Base-by-base conservation (phyloP, 768 basidiomycete species). In the Leccinum rimulosum region DNA sequence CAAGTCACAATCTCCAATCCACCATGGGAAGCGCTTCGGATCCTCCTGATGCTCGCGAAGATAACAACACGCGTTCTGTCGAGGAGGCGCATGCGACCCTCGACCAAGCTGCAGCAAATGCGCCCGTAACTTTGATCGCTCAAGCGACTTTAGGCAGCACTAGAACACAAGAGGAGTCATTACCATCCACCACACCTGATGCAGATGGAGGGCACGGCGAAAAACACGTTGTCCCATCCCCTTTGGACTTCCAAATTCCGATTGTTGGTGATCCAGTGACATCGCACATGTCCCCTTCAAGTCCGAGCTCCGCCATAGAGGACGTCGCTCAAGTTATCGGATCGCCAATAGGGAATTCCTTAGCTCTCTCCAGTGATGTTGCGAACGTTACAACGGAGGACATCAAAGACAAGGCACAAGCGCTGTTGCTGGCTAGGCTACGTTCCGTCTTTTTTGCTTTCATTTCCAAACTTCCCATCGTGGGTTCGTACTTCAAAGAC, bases 401-500 rank as follows among this genome's bases (percentile, higher is more conserved):
- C 35, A 45, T 60, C 48, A 57, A 56, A 19, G 57, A 36, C 50
- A 36, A 22, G 48, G 58, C 50, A 30, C 45, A 57, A 15, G 55
- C 59, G 15, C 7, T 59, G 6, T 33, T 60, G 10, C 43, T 68
- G 7, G 51, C 50, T 1, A 60, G 59, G 50, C 15, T 70, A 7
- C 63, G 55, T 28, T n/a, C 45, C 47, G 15, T 60, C 19, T 14
- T 66, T 50, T 50, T 60, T 48, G 48, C 31, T 40, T 68, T 62
- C 40, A 53, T 48, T 27, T 51, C 61, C 56, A 70, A 49, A 50
- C 45, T 70, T 50, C 70, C 69, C 1, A 31, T 71, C 3, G 62
- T 69, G 17, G 69, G 68, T 50, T 31, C 57, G n/a, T 69, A 67
- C 56, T 64, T 68, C 50, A 33, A 54, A 12, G 33, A 49, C 47